These are phyloP conservation scores for Entomortierella beljakovae DNA, from an alignment of 192 early-diverging fungal species.

Conservation along the genomic window DNA sequence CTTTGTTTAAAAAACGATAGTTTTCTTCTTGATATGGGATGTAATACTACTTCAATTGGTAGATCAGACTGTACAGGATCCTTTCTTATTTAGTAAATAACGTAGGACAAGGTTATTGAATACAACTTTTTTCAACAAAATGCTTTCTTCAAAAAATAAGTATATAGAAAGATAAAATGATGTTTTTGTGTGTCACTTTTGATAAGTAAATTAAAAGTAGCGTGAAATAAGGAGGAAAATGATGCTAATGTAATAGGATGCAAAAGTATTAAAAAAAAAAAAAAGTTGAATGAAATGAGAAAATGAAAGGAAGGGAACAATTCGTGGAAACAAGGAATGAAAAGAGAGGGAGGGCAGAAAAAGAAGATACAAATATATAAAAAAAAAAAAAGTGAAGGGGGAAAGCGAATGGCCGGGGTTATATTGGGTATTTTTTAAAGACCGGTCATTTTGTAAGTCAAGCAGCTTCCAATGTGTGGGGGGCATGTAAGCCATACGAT, in stretches of 20 bases:
- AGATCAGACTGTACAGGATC: background rate
- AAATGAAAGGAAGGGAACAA: background rate
- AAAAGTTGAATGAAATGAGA: conserved; percentile 12
- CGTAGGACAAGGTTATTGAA: conserved; percentile 21
- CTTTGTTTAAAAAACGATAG: no score
- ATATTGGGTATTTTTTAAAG: no score
- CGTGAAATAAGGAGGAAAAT: background rate
- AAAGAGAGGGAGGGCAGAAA: conserved; percentile 4
- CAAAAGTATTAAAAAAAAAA: conserved; percentile 3
- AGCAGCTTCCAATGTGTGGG: background rate
- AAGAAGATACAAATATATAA: background rate
- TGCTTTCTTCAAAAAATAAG: conserved; percentile 5
- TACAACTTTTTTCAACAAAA: conserved; percentile 49
- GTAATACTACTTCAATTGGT: background rate
- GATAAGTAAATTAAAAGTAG: conserved; percentile 16
- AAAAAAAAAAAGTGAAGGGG: conserved; percentile 4
- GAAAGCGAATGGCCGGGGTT: no score
- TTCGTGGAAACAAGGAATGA: conserved; percentile 5
- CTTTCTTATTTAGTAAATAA: background rate
- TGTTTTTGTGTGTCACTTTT: background rate
- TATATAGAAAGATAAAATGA: background rate
- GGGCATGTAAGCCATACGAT: background rate
- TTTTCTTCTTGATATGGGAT: conserved; percentile 1
- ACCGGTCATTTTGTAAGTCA: no score
- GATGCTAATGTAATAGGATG: conserved; percentile 10